Evolutionary conservation across 768 basidiomycete species (phyloP), one percentile per base, ranked within the genome.

Genomic region (Rhodotorula paludigena): DNA sequence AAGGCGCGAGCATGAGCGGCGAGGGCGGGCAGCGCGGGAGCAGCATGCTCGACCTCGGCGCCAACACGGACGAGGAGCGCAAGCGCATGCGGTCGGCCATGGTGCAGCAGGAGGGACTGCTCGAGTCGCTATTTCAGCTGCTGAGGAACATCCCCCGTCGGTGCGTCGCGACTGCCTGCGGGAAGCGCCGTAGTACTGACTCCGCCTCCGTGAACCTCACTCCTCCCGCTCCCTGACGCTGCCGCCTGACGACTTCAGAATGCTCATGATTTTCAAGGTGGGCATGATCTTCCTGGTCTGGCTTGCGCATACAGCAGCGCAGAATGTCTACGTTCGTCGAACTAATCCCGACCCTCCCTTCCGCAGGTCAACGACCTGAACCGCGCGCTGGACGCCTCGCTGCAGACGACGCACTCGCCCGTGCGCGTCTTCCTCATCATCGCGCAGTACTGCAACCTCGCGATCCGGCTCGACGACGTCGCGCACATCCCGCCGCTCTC

Each of bases 381-480:
- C 41, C 67, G 75, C 45, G 63, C 72, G 1, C 73, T 75, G 44
- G 74, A 76, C 64, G 48, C 64, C 77, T 86, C 90, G 21, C 81
- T 98, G 10, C 85, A 85, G 74, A 98, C 96, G 1, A 98, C 94
- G 83, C 73, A 77, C 54, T 75, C 77, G 23, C 77, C 90, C 83
- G 82, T 86, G 64, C 88, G 94, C 28, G 86, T 98, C 76, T 98
- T 97, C 78, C 77, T 97, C 39, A 88, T 97, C 64, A 88, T 89
- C 23, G 92, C 92, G 12, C 87, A 89, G 75, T 68, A 72, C 63
- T 69, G 68, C 64, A 69, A 69, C 63, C 65, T 64, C 18, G 48
- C 72, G n/a, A 63, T 73, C 55, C 54, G 51, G 11, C 54, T 63
- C 52, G 60, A 62, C 59, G 69, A 68, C 53, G 44, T 56, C 57